Percentiles rank a stretch among this genome's conserved stretches.
These are phyloP conservation scores for Crithidia acanthocephali DNA, from an alignment of 208 protist species.

Conservation along the genomic window DNA sequence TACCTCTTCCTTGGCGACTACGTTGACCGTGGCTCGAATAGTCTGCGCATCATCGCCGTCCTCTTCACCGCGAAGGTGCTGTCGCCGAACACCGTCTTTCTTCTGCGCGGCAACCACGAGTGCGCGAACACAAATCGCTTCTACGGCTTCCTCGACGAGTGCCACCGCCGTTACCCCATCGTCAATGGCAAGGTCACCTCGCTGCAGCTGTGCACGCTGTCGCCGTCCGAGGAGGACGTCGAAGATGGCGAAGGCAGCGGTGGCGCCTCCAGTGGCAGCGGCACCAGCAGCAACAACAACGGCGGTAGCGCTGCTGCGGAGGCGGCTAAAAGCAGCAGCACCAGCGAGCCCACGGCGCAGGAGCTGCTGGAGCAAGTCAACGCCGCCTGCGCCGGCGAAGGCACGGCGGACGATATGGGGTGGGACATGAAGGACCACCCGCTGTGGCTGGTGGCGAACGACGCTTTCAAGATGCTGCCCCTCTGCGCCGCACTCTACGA, in stretches of 20 bases:
- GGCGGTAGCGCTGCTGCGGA: background rate
- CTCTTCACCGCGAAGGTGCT: slow-evolving; percentile 98
- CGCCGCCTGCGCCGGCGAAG: background rate
- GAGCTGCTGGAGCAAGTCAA: slow-evolving; percentile 9
- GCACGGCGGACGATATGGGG: slow-evolving; percentile 35
- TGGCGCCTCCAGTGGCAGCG: too few species aligned
- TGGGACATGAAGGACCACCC: slow-evolving; percentile 80
- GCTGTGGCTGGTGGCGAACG: slow-evolving; percentile 78
- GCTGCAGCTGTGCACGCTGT: slow-evolving; percentile 16
- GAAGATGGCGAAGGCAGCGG: slow-evolving; percentile 15
- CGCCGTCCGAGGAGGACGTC: slow-evolving; percentile 26
- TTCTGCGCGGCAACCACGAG: slow-evolving; percentile 99
- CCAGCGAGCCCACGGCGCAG: slow-evolving; percentile 4
- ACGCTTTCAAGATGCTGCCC: slow-evolving; percentile 73
- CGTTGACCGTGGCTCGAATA: slow-evolving; percentile 98
- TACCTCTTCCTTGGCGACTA: slow-evolving; percentile 99
- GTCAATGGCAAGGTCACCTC: slow-evolving; percentile 50
- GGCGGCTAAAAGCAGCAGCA: background rate
- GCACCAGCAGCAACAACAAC: background rate
- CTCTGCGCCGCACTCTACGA: slow-evolving; percentile 97
- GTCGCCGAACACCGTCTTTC: slow-evolving; percentile 98
- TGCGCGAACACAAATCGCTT: slow-evolving; percentile 98
- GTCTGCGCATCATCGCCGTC: slow-evolving; percentile 94
- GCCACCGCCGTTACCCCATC: slow-evolving; percentile 87
- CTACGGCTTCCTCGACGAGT: slow-evolving; percentile 99